Base-by-base conservation (phyloP, 352 stramenopile species). In the Globisporangium parvum region DNA sequence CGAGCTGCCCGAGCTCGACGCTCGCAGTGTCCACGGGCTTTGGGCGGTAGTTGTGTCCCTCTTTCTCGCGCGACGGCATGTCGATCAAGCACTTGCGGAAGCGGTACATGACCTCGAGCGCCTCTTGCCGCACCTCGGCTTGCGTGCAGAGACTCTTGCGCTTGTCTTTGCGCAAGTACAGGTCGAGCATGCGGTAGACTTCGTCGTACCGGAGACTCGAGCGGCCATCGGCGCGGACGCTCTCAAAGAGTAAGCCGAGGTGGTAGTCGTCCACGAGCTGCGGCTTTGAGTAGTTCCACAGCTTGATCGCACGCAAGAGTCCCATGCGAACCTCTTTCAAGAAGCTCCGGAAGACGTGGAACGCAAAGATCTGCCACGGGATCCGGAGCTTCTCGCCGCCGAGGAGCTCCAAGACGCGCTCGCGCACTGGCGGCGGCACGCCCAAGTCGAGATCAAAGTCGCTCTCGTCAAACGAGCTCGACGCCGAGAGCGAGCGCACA, bases 41-140 rank as follows among this genome's bases (percentile, higher is more conserved):
- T 12, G 85, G 85, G 1, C 75, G 69, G 54, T 95, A 95, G 51
- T 95, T 91, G 63, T 95, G 83, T 4, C 85, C 85, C 64, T 95
- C 85, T 39, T 93, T 92, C 56, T 95, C 85, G 53, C 85, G 80
- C 42, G 83, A 93, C 39, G 85, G 85, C 85, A 95, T 95, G 51
- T 93, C 85, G 20, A 93, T 95, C 14, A 95, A 65, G 56, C 80
- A 92, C 55, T 88, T 91, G 15, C 81, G 79, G 77, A 95, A 95
- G 20, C 85, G 83, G 48, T 89, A 93, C 85, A 93, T 93, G 48
- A 95, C 80, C n/a, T 91, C 74, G 28, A 92, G 60, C 12, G 85
- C 75, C 62, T 93, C 85, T 10, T 80, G 70, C 9, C 73, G 75
- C 42, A 95, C 83, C 65, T 93, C 78, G 0, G 66, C 70, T 65